phyloP scores from a whole-genome alignment of 2,329 filamentous ascomycete genomes.

The Aspergillus terreus region DNA sequence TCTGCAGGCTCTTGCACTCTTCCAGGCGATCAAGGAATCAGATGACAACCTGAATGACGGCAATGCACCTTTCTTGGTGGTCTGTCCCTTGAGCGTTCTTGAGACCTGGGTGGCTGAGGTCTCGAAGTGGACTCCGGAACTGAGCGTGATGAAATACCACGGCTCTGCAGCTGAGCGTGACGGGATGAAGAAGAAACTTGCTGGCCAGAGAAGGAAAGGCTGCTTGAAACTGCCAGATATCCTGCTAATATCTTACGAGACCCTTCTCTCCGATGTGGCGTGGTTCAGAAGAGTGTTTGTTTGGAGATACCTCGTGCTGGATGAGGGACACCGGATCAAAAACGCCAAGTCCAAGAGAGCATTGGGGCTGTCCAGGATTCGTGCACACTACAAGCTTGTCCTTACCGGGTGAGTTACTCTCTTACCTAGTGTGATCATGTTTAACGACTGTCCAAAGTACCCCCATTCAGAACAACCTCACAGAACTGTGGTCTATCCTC shows the following conservation, averaged over 20 bases:
- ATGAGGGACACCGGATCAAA: slow-evolving; percentile 54
- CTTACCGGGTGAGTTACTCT: slow-evolving; percentile 39
- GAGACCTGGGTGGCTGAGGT: slow-evolving; percentile 48
- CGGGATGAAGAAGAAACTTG: slow-evolving; percentile 14
- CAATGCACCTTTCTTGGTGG: slow-evolving; percentile 31
- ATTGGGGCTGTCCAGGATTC: slow-evolving; percentile 39
- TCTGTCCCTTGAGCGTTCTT: slow-evolving; percentile 51
- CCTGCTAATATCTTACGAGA: slow-evolving; percentile 51
- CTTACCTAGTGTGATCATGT: no score
- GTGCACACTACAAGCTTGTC: slow-evolving; percentile 48
- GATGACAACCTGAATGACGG: slow-evolving; percentile 6
- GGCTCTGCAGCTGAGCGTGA: slow-evolving; percentile 43
- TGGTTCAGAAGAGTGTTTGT: slow-evolving; percentile 52
- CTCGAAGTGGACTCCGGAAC: slow-evolving; percentile 42
- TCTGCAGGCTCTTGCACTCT: slow-evolving; percentile 33
- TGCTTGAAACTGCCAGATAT: slow-evolving; percentile 14
- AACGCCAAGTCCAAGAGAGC: slow-evolving; percentile 47
- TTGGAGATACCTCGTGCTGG: slow-evolving; percentile 52
- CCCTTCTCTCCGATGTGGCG: slow-evolving; percentile 41
- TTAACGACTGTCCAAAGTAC: slow-evolving; percentile 31
- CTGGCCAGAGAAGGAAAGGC: slow-evolving; percentile 1
- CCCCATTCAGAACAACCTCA: slow-evolving; percentile 57
- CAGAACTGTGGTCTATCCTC: slow-evolving; percentile 56
- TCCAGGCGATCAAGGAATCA: slow-evolving; percentile 47
- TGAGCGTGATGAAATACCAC: slow-evolving; percentile 49